Evolutionary conservation across 73 alveolate species (phyloP).

Genomic region (Strombidium stylifer): DNA sequence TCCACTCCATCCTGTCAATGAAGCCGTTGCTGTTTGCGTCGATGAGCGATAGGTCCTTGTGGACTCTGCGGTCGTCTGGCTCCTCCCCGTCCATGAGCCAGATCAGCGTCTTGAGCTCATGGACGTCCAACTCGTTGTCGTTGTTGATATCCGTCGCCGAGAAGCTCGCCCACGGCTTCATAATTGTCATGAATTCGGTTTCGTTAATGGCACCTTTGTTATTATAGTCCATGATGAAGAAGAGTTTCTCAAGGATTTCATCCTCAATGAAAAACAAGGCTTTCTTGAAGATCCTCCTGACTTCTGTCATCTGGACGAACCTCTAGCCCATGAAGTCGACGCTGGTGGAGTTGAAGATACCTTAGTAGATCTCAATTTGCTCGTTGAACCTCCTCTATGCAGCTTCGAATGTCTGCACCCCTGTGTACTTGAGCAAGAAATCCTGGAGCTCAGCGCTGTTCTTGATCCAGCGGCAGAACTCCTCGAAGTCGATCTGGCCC

Average conservation of each 20-base stretch:
- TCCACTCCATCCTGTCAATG: constrained; percentile 65
- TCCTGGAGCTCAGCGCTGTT: constrained; percentile 58
- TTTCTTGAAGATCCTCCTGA: constrained; percentile 1
- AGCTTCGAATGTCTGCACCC: constrained; percentile 62
- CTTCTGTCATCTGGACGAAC: constrained; percentile 38
- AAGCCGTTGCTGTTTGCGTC: constrained; percentile 57
- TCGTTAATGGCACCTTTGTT: constrained; percentile 63
- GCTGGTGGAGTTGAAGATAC: constrained; percentile 20
- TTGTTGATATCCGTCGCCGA: constrained; percentile 64
- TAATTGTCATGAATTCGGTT: constrained; percentile 40
- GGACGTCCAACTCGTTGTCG: constrained; percentile 52
- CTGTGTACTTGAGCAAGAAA: constrained; percentile 49
- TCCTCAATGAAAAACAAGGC: constrained; percentile 9
- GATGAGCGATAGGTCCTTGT: constrained; percentile 50
- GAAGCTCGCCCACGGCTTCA: constrained; percentile 67
- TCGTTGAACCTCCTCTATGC: constrained; percentile 54
- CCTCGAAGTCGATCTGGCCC: constrained; percentile 45
- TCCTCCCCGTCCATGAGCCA: constrained; percentile 66
- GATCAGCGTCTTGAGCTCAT: constrained; percentile 52
- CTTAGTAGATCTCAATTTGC: constrained; percentile 4
- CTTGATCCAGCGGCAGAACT: constrained; percentile 51
- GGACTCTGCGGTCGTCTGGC: constrained; percentile 56
- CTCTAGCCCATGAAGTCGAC: constrained; percentile 66
- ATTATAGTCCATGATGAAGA: constrained; percentile 44
- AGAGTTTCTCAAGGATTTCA: constrained; percentile 18